Percentiles rank a stretch among this genome's conserved stretches.
These are phyloP conservation scores for Xylaria sp. DNA, from an alignment of 2,329 filamentous ascomycete species.

Conservation along the genomic window DNA sequence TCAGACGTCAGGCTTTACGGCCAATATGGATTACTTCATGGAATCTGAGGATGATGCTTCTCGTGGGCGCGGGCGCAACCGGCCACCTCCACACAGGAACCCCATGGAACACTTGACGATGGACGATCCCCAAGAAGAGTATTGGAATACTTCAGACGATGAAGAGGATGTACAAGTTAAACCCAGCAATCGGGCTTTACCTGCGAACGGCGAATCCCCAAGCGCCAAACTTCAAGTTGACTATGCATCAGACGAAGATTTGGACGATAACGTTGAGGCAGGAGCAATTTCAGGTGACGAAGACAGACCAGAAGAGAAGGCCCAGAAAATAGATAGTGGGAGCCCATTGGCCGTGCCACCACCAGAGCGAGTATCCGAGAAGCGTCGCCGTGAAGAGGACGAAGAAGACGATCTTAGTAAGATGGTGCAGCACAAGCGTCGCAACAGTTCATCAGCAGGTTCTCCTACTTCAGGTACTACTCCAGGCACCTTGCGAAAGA, in stretches of 20 bases:
- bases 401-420: conserved; percentile 94
- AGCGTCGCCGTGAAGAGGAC: conserved; percentile 89
- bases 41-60: conserved; percentile 72
- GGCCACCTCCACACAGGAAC: conserved; percentile 60
- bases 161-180: conserved; percentile 71
- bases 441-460: conserved; percentile 65
- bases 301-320: conserved; percentile 46
- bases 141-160: conserved; percentile 91
- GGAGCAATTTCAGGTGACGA: conserved; percentile 51
- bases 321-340: conserved; percentile 50
- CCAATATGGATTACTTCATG: conserved; percentile 75
- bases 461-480: conserved; percentile 52
- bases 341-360: conserved; percentile 63
- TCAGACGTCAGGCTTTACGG: conserved; percentile 74
- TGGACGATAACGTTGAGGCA: conserved; percentile 69
- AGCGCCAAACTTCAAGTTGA: conserved; percentile 82
- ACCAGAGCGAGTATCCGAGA: conserved; percentile 84
- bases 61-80: conserved; percentile 54
- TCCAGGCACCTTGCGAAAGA: conserved; percentile 56
- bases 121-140: conserved; percentile 88
- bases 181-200: conserved; percentile 48
- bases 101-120: conserved; percentile 76
- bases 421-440: conserved; percentile 73
- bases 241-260: conserved; percentile 93
- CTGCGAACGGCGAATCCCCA: conserved; percentile 71